Evolutionary conservation across 2,329 filamentous ascomycete species (phyloP), one percentile per base, ranked within the genome.

Genomic region (Colletotrichum sp.): DNA sequence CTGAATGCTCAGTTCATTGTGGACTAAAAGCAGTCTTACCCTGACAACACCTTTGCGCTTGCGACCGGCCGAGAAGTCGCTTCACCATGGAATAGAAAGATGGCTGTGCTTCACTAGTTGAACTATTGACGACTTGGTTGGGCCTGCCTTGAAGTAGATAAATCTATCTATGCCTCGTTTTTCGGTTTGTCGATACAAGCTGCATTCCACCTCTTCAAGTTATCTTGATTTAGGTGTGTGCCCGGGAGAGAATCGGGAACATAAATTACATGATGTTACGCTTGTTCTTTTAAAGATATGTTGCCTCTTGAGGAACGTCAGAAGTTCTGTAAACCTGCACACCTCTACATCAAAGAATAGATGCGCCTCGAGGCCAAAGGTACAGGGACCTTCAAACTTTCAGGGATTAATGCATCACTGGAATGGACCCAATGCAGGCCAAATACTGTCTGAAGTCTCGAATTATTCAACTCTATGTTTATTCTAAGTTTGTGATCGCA

Each of bases 201-300:
- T 48, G 9, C 39, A 48, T n/a, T n/a, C 9, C 16, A n/a, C 18
- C 1, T 6, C 18, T 48, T 12, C 1, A 48, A 48, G 18, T 48
- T 6, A 12, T 48, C 36, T 39, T 18, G 7, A 39, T 18, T n/a
- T 10, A 10, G 39, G 39, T 44, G 2, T 44, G 39, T 44, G 39
- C 5, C 8, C 39, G 16, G 39, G 18, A 10, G 5, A 0, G 8
- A 44, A n/a, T 6, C 18, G 8, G 18, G 0, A n/a, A 44, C 18
- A 1, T 44, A 1, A 12, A 44, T 44, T 44, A 0, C 39, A 2
- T 44, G 0, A 10, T 44, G 18, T 44, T n/a, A 6, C 5, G 39
- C 5, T 3, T 44, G 39, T n/a, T 44, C 39, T n/a, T 44, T 3
- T 0, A 10, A n/a, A n/a, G 16, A 44, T 44, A 0, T 0, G 9